Base-by-base conservation (phyloP, 2,329 filamentous ascomycete genomes). In the Stenocarpella maydis region DNA sequence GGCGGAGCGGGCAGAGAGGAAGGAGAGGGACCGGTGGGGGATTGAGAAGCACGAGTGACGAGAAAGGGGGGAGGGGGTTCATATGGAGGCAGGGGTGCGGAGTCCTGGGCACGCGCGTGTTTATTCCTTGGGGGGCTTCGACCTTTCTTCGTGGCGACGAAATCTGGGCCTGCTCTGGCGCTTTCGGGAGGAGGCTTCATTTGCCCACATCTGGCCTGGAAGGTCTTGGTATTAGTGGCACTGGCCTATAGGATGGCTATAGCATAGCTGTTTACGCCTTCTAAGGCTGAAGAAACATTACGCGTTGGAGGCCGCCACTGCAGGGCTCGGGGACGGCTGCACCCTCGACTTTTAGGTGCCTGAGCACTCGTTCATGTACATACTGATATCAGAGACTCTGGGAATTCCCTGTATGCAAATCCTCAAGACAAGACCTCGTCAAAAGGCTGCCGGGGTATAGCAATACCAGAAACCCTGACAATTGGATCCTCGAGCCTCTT, bases 11-110 rank as follows among this genome's bases (percentile, higher is more conserved):
- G 77, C 79, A 73, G 83, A 83, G 73, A 80, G 87, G 68, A 75
- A 75, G 69, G 80, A 83, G 61, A 80, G 86, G 67, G 85, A 87
- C 54, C 79, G 85, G 39, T 89, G 87, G 87, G 84, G 78, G 9
- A 73, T 80, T 24, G 78, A 78, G 70, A 71, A 60, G 45, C 69
- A 58, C 7, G 34, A 37, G 34, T 37, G 34, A 37, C n/a, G 34
- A 45, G 52, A 49, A 41, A 67, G 41, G 19, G 15, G n/a, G 41
- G 24, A 6, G n/a, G 15, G 28, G 21, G 43, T 9, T 21, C n/a
- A n/a, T n/a, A n/a, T n/a, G n/a, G n/a, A n/a, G n/a, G n/a, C n/a
- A n/a, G n/a, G n/a, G n/a, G n/a, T n/a, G n/a, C n/a, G n/a, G n/a
- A n/a, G n/a, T n/a, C n/a, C n/a, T n/a, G n/a, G n/a, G n/a, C n/a